Evolutionary conservation across 495 filamentous ascomycete species (phyloP), one percentile per base, ranked within the genome.

Genomic region (Penicillium mononematosum): DNA sequence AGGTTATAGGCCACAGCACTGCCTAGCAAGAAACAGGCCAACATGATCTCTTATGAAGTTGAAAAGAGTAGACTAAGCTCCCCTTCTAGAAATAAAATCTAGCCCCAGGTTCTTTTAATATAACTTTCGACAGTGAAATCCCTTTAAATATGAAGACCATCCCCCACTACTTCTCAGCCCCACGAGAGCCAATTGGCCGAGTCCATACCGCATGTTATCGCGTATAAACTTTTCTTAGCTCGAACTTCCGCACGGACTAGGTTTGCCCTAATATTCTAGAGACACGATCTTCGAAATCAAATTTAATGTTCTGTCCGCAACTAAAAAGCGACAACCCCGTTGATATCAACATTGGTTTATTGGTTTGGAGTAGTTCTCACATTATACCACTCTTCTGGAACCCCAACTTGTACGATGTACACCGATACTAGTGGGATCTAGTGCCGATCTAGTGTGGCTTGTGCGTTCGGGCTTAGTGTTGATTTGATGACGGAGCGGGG

Each of bases 1-100:
- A 69, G 39, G 49, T 51, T 46, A 24, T 67, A 67, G 45, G 66
- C 59, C 45, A 69, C n/a, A 9, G 52, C 43, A 50, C 66, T 69
- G 9, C 66, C 66, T 3, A 69, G 34, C 8, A 69, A 25, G 31
- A 69, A 69, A 27, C 27, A 65, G 22, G 45, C 52, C 38, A 67
- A 57, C 64, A 69, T 64, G 49, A 36, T 61, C 36, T 6, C 34
- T n/a, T n/a, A 34, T 48, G 45, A 24, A n/a, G 11, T 8, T 14
- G 19, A 24, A 34, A 50, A 36, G 25, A 31, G 8, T 7, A n/a
- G 10, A 50, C 5, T 22, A 32, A 4, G n/a, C 27, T 14, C 45
- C 27, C 31, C 31, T 36, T 16, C 5, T 44, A 10, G 16, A 32
- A 27, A n/a, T 29, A 11, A 25, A 45, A 16, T 20, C 22, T 34